phyloP scores from a whole-genome alignment of 148 eudicot species.

The Mesembryanthemum crystallinum region DNA sequence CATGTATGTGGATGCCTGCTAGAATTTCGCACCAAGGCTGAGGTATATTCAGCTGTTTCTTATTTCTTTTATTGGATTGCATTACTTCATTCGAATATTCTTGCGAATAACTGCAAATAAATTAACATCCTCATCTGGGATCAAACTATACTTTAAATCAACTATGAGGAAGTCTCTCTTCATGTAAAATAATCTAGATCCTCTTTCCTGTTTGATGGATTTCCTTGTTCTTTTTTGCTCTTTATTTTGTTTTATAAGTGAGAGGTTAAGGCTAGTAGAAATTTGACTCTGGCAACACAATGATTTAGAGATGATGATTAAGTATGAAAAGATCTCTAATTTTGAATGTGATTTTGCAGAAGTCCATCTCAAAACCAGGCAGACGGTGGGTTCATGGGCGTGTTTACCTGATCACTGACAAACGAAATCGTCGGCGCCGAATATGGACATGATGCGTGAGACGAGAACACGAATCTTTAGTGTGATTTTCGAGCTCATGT shows the following conservation, averaged over 20 bases:
- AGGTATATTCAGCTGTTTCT: conserved; percentile 48
- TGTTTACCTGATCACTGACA: conserved; percentile 60
- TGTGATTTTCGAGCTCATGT: conserved; percentile 17
- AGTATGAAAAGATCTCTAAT: not conserved
- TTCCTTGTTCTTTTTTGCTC: not conserved
- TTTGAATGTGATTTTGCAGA: conserved; percentile 37
- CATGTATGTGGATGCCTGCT: conserved; percentile 84
- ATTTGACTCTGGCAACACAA: not conserved
- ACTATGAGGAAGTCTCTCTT: not conserved
- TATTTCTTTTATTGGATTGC: conserved; percentile 3
- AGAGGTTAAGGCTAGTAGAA: not conserved
- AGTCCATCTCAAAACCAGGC: conserved; percentile 50
- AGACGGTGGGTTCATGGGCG: conserved; percentile 89
- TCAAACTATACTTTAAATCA: not conserved
- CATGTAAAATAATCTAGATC: not conserved
- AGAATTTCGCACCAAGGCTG: conserved; percentile 82
- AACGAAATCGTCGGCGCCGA: conserved; percentile 42
- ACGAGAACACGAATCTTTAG: not conserved
- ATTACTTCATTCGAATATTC: not conserved
- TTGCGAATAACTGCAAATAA: not conserved
- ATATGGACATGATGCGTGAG: conserved; percentile 31
- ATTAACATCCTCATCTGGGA: not conserved
- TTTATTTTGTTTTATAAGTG: not conserved
- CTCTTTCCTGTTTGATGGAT: not conserved
- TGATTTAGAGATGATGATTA: not conserved